These are phyloP conservation scores for Colletotrichum filicis DNA, from an alignment of 2,329 filamentous ascomycete genomes.

Conservation along the genomic window DNA sequence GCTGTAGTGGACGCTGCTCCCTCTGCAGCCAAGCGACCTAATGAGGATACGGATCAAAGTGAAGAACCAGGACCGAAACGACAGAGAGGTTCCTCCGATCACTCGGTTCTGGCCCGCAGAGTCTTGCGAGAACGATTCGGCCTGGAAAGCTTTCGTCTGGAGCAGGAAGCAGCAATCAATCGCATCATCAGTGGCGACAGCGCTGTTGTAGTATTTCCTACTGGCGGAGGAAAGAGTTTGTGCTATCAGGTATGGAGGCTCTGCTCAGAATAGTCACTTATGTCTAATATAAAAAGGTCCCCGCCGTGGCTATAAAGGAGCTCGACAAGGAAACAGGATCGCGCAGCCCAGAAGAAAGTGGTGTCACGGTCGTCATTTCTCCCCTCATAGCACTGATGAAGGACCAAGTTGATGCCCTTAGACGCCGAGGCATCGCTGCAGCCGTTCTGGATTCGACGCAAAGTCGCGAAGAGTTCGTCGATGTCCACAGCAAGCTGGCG, in stretches of 20 bases:
- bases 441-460: slow-evolving; percentile 68
- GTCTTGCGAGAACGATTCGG: slow-evolving; percentile 53
- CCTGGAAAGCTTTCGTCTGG: slow-evolving; percentile 53
- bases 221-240: slow-evolving; percentile 60
- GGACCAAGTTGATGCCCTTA: slow-evolving; percentile 67
- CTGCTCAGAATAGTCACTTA: too few species aligned
- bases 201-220: slow-evolving; percentile 57
- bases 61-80: slow-evolving; percentile 5
- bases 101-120: slow-evolving; percentile 36
- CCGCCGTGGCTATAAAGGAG: slow-evolving; percentile 57
- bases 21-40: background rate
- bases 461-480: slow-evolving; percentile 55
- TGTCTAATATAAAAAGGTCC: slow-evolving; percentile 47
- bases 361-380: slow-evolving; percentile 67
- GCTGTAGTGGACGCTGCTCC: background rate
- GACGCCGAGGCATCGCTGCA: slow-evolving; percentile 59
- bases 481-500: slow-evolving; percentile 49
- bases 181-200: slow-evolving; percentile 52
- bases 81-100: background rate
- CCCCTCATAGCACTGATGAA: slow-evolving; percentile 70
- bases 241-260: slow-evolving; percentile 55
- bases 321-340: slow-evolving; percentile 47
- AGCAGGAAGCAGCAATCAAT: slow-evolving; percentile 55
- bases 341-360: slow-evolving; percentile 47
- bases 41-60: background rate